Conservation (phyloP, 2,329 filamentous ascomycete genomes). For the Bipolaris zeicola region DNA sequence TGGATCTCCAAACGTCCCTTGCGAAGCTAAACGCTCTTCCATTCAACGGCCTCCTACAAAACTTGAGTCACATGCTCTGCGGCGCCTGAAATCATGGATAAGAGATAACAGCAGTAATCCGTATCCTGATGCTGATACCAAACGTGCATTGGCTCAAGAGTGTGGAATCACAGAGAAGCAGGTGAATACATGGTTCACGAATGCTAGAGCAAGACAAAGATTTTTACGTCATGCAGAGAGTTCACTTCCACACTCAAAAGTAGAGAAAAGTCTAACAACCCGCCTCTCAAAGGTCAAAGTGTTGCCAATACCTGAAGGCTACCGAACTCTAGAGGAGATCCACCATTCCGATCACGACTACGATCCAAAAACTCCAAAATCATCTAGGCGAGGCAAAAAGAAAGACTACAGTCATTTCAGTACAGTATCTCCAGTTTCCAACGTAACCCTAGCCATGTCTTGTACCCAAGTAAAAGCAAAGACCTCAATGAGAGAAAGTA, state of each 20-base stretch:
- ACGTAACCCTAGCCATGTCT: slow-evolving; percentile 7
- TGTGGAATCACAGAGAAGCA: slow-evolving; percentile 45
- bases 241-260: slow-evolving; percentile 20
- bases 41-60: slow-evolving; percentile 35
- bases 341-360: slow-evolving; percentile 4
- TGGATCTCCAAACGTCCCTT: slow-evolving; percentile 8
- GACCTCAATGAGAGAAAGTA: background rate
- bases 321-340: slow-evolving; percentile 12
- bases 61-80: slow-evolving; percentile 37
- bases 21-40: slow-evolving; percentile 35
- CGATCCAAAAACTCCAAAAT: background rate
- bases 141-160: slow-evolving; percentile 35
- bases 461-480: slow-evolving; percentile 2
- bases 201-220: slow-evolving; percentile 39
- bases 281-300: slow-evolving; percentile 20
- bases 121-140: slow-evolving; percentile 39
- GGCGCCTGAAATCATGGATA: slow-evolving; percentile 38
- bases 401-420: slow-evolving; percentile 40
- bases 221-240: slow-evolving; percentile 22
- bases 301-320: slow-evolving; percentile 9
- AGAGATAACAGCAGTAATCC: slow-evolving; percentile 37
- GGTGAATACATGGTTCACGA: slow-evolving; percentile 46
- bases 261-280: slow-evolving; percentile 24
- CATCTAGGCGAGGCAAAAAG: slow-evolving; percentile 45
- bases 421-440: slow-evolving; percentile 15